These are phyloP conservation scores for Zalaria obscura DNA, from an alignment of 2,329 filamentous ascomycete genomes.

Conservation along the genomic window DNA sequence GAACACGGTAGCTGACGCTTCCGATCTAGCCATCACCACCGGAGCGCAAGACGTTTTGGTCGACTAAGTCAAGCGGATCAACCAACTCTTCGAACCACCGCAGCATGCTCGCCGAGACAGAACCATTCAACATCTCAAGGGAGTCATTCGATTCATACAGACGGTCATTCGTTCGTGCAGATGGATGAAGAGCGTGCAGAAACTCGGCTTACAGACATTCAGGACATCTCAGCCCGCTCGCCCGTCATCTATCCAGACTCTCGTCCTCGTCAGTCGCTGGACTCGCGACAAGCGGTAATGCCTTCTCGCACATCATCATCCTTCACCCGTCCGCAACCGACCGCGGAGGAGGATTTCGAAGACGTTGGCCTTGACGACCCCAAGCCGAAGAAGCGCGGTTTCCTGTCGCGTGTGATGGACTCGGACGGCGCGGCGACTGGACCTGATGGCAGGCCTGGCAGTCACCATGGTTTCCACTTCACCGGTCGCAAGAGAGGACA, in stretches of 20 bases:
- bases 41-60: constrained; percentile 74
- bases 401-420: constrained; percentile 72
- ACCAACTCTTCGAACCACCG: constrained; percentile 44
- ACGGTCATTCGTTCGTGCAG: constrained; percentile 71
- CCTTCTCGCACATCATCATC: constrained; percentile 23
- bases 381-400: constrained; percentile 59
- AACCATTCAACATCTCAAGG: constrained; percentile 87
- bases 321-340: constrained; percentile 15
- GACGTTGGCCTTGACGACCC: constrained; percentile 78
- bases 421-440: constrained; percentile 16
- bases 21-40: constrained; percentile 63
- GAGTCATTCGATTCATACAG: constrained; percentile 97
- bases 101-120: constrained; percentile 63
- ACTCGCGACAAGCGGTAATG: constrained; percentile 47
- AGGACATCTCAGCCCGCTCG: constrained; percentile 86
- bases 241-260: constrained; percentile 50
- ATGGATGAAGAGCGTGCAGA: not conserved
- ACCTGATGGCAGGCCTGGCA: constrained; percentile 27
- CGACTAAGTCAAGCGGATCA: constrained; percentile 34
- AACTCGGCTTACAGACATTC: constrained; percentile 5
- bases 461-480: constrained; percentile 33
- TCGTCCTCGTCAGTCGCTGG: constrained; percentile 62
- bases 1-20: constrained; percentile 5
- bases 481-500: constrained; percentile 59
- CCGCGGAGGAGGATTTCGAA: constrained; percentile 63